Evolutionary conservation across 2,329 filamentous ascomycete species (phyloP), one percentile per base, ranked within the genome.

Genomic region (Coniochaeta sp.): DNA sequence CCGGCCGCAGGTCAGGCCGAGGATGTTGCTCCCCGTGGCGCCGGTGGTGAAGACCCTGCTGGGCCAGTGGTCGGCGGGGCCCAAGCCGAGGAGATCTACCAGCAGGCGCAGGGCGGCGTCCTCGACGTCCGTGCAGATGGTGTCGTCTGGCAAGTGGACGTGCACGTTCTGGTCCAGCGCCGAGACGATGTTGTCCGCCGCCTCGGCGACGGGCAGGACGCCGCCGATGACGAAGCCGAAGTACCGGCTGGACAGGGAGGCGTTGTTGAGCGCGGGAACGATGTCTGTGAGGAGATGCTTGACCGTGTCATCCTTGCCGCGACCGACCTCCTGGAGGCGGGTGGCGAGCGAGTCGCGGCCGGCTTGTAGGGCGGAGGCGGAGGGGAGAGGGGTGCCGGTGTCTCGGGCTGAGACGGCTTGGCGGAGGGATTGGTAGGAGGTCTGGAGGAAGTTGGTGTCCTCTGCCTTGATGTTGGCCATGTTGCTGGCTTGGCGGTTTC

Each of bases 151-250:
- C 1, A 96, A 78, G 71, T 97, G 92, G 0, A 96, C 90, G 61
- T 88, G 83, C 5, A 92, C 87, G 72, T 93, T 96, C 71, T 96
- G 91, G 70, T 97, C 93, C 62, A 88, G 83, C 9, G 84, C 82
- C 6, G 87, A 87, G 62, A 93, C 91, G n/a, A 96, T 75, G 64
- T 91, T 89, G 71, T 97, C 93, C 1, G 91, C 93, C 59, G 90
- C 83, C 66, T 89, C 82, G 34, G 92, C 92, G 26, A 91, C 85
- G 6, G 91, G 90, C 0, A 93, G 89, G 8, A 82, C 79, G 16
- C 91, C 89, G 52, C 93, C 93, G 0, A 88, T 96, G 6, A 97
- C 89, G 71, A 97, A 96, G 62, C 91, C 93, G 72, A 91, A 96
- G 78, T 96, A 96, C 59, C 86, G 84, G 12, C 85, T 73, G 50